Evolutionary conservation across 352 stramenopile species (phyloP).

Genomic region (Globisporangium cystogenes): DNA sequence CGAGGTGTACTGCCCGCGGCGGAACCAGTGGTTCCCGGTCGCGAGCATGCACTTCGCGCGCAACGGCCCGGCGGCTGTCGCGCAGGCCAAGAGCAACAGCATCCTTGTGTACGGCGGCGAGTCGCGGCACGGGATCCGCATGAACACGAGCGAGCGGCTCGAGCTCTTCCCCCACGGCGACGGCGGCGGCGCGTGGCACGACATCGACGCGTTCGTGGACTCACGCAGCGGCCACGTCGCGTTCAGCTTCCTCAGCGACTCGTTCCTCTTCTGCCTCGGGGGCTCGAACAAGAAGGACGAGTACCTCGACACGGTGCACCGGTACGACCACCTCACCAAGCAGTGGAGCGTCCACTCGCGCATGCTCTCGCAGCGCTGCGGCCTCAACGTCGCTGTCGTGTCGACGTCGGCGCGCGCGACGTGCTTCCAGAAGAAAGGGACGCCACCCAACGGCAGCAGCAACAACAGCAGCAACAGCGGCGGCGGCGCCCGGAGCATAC

Average conservation of each 20-base stretch:
- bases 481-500: not conserved
- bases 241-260: conserved; percentile 50
- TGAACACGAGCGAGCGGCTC: conserved; percentile 56
- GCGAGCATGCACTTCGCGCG: conserved; percentile 50
- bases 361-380: conserved; percentile 57
- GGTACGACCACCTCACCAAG: conserved; percentile 58
- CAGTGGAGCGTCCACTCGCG: conserved; percentile 53
- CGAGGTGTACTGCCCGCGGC: conserved; percentile 47
- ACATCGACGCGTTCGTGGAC: conserved; percentile 51
- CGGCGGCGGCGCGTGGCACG: conserved; percentile 27
- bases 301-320: conserved; percentile 60
- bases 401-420: conserved; percentile 25
- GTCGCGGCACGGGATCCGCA: conserved; percentile 51
- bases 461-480: not conserved
- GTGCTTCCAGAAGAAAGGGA: conserved; percentile 30
- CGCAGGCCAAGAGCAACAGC: conserved; percentile 33
- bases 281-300: conserved; percentile 79
- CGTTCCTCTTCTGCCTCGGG: conserved; percentile 63
- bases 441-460: not conserved
- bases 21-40: conserved; percentile 38
- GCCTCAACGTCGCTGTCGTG: conserved; percentile 54
- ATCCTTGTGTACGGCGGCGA: conserved; percentile 69
- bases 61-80: conserved; percentile 55
- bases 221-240: conserved; percentile 61
- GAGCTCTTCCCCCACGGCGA: conserved; percentile 15